Percentiles rank a stretch among this genome's conserved stretches.
phyloP scores from a whole-genome alignment of 2,329 filamentous ascomycete species.

The Fusarium brevicatenulatum region DNA sequence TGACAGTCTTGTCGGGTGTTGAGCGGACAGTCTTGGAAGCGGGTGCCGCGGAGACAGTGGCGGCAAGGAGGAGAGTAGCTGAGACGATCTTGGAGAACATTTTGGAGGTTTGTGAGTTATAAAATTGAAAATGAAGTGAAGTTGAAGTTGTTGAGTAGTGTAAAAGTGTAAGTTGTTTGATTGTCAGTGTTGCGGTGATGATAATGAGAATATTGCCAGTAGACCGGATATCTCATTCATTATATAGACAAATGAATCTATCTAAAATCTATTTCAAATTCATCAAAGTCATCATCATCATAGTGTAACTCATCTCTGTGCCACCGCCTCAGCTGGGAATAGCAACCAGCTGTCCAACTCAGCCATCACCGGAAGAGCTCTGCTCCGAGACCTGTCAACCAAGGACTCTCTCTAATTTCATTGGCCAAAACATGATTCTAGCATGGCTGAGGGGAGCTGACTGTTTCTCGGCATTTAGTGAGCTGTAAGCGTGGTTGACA shows the following conservation, averaged over 20 bases:
- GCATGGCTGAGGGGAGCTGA: constrained; percentile 30
- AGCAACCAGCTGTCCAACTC: constrained; percentile 24
- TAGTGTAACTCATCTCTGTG: constrained; percentile 1
- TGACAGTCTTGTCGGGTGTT: constrained; percentile 47
- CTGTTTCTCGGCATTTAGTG: constrained; percentile 6
- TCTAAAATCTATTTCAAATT: neutral
- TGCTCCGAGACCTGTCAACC: constrained; percentile 7
- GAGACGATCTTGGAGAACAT: constrained; percentile 50
- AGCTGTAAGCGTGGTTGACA: constrained; percentile 23
- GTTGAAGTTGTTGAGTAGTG: neutral
- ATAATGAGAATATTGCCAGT: constrained; percentile 25
- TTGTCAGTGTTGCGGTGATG: constrained; percentile 19
- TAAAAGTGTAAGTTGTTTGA: neutral
- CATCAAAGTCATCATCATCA: neutral
- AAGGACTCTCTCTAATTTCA: neutral
- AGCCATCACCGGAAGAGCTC: constrained; percentile 22
- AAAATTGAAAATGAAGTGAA: neutral
- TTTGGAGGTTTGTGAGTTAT: constrained; percentile 20
- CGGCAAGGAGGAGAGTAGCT: constrained; percentile 44
- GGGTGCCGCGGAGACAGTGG: constrained; percentile 47
- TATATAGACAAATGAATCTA: constrained; percentile 32
- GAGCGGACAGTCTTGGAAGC: constrained; percentile 45
- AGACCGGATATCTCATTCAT: constrained; percentile 17
- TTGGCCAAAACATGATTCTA: neutral
- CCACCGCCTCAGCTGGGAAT: constrained; percentile 26